Conservation (phyloP, 305 asterid genomes). For the Petunia hybrid region DNA sequence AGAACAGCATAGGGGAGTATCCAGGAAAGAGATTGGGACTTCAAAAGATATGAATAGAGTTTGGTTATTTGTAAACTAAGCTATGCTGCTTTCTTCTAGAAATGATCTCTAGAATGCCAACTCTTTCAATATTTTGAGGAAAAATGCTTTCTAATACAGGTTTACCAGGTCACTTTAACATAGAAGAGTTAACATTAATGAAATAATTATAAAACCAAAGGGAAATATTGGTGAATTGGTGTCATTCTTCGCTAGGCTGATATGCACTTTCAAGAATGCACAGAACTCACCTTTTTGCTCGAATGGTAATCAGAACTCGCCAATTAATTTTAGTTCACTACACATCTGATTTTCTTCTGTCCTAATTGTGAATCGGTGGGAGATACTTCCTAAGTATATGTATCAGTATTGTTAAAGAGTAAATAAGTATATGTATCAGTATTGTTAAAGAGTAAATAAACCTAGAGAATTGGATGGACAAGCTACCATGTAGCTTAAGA, state of each 20-base stretch:
- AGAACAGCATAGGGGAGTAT: conserved; percentile 1
- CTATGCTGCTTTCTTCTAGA: conserved; percentile 6
- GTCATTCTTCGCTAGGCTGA: not conserved
- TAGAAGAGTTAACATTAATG: not conserved
- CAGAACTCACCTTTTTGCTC: not conserved
- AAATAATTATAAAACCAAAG: not conserved
- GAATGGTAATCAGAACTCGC: not conserved
- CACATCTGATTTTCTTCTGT: not conserved
- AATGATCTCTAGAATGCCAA: conserved; percentile 10
- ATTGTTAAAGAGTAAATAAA: not conserved
- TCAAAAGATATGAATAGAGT: not conserved
- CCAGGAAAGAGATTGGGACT: not conserved
- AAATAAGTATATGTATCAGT: not conserved
- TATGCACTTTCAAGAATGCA: not conserved
- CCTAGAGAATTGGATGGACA: not conserved
- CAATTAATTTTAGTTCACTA: not conserved
- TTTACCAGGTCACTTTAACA: not conserved
- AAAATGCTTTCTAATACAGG: not conserved
- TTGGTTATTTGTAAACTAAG: not conserved
- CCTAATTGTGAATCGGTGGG: not conserved
- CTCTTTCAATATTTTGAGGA: not conserved
- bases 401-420: not conserved
- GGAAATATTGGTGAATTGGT: not conserved
- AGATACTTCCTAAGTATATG: not conserved
- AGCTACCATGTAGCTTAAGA: not conserved